A percentile compares a stretch with the other conserved stretches of the same genome.
These are phyloP conservation scores for Gossypium herbaceum DNA, from an alignment of 345 rosid species.

Conservation along the genomic window DNA sequence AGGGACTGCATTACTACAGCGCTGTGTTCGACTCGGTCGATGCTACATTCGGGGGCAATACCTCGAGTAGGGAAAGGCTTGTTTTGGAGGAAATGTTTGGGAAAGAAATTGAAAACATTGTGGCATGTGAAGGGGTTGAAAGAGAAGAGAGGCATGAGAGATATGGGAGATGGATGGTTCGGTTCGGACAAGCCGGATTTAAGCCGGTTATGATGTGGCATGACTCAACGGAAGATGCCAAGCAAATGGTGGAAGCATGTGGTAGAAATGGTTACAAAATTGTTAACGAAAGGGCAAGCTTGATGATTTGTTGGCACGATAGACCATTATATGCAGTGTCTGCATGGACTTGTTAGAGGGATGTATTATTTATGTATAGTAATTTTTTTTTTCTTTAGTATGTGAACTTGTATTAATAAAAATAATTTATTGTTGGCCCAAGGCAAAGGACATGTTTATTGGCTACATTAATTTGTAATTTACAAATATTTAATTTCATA, in stretches of 20 bases:
- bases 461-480: background rate
- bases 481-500: background rate
- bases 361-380: background rate
- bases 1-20: conserved; percentile 51
- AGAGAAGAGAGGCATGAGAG: conserved; percentile 54
- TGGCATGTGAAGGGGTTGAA: conserved; percentile 50
- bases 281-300: conserved; percentile 31
- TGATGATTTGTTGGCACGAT: conserved; percentile 59
- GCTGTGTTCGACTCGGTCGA: conserved; percentile 47
- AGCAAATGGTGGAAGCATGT: conserved; percentile 29
- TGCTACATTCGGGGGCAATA: conserved; percentile 12
- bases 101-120: conserved; percentile 45
- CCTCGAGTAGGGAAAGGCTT: conserved; percentile 22
- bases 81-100: conserved; percentile 50
- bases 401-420: too few relatives aligned
- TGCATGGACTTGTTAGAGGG: conserved; percentile 39
- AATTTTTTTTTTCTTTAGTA: too few relatives aligned
- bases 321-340: conserved; percentile 51
- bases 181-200: conserved; percentile 36
- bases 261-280: conserved; percentile 42
- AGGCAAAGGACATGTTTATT: background rate
- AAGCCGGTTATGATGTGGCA: conserved; percentile 37
- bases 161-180: conserved; percentile 33
- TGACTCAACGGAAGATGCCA: conserved; percentile 24
- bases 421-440: background rate